Evolutionary conservation across 768 basidiomycete species (phyloP).

Genomic region (Russula sp.): DNA sequence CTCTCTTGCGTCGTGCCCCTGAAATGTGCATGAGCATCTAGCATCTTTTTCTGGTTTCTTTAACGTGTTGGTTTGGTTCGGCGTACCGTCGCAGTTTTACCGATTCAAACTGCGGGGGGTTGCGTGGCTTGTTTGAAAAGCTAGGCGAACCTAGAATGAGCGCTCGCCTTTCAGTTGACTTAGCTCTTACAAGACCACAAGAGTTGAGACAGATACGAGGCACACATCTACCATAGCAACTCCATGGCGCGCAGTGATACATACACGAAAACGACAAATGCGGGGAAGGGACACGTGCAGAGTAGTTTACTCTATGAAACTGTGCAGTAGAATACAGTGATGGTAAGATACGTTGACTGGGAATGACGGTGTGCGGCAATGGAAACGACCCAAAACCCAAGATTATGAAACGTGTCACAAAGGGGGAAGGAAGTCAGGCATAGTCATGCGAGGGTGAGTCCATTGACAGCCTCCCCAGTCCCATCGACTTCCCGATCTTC

Average conservation of each 20-base stretch:
- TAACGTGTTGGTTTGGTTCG: constrained; percentile 1
- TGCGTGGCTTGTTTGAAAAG: constrained; percentile 9
- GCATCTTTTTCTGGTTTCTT: not conserved
- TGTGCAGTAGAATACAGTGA: constrained; percentile 9
- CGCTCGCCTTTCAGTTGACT: constrained; percentile 73
- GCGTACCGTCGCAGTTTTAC: constrained; percentile 11
- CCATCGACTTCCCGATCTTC: constrained; percentile 72
- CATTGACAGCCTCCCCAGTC: constrained; percentile 68
- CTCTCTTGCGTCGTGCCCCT: not conserved
- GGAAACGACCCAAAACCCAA: not conserved
- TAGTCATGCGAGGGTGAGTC: constrained; percentile 39
- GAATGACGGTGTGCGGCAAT: not conserved
- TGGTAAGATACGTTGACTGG: constrained; percentile 7
- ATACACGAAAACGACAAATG: not conserved
- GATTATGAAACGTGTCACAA: not conserved
- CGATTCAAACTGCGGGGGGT: constrained; percentile 8
- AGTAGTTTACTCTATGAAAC: not conserved
- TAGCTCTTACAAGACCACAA: constrained; percentile 54
- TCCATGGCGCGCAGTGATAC: not conserved
- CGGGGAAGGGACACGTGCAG: not conserved
- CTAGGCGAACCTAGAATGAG: constrained; percentile 46
- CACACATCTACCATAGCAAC: constrained; percentile 27
- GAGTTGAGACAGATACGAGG: constrained; percentile 95
- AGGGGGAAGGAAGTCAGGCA: not conserved
- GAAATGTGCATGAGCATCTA: not conserved